Percentiles rank a stretch among this genome's conserved stretches.
phyloP scores from a whole-genome alignment of 73 alveolate genomes.

The Tetrahymena thermophila region DNA sequence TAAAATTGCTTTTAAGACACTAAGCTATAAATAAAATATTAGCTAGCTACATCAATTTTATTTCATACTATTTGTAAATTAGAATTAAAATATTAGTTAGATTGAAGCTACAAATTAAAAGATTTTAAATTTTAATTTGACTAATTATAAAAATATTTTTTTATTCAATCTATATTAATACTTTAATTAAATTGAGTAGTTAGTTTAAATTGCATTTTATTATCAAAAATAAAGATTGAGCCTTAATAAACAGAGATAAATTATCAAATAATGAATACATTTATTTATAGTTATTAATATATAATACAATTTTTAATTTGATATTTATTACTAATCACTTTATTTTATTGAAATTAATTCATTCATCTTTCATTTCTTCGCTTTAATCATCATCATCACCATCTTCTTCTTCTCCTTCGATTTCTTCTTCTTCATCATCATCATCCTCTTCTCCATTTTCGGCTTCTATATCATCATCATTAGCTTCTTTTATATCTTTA shows the following conservation, averaged over 20 bases:
- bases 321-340: background rate
- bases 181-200: too few relatives aligned
- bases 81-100: too few relatives aligned
- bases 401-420: background rate
- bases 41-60: background rate
- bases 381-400: background rate
- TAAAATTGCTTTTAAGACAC: background rate
- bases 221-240: too few relatives aligned
- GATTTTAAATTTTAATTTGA: too few relatives aligned
- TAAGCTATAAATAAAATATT: background rate
- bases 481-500: background rate
- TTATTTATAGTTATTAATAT: too few relatives aligned
- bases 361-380: background rate
- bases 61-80: too few relatives aligned
- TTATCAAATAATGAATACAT: background rate
- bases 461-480: background rate
- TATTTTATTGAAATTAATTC: background rate
- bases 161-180: too few relatives aligned
- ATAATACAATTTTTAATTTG: background rate
- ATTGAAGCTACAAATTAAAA: too few relatives aligned
- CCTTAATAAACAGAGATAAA: background rate
- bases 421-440: background rate
- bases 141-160: too few relatives aligned
- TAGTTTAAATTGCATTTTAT: too few relatives aligned
- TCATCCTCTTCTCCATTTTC: background rate